Evolutionary conservation across 202 grass and related monocot species (phyloP), one percentile per base, ranked within the genome.

Genomic region (Dendrocalamus latiflorus): DNA sequence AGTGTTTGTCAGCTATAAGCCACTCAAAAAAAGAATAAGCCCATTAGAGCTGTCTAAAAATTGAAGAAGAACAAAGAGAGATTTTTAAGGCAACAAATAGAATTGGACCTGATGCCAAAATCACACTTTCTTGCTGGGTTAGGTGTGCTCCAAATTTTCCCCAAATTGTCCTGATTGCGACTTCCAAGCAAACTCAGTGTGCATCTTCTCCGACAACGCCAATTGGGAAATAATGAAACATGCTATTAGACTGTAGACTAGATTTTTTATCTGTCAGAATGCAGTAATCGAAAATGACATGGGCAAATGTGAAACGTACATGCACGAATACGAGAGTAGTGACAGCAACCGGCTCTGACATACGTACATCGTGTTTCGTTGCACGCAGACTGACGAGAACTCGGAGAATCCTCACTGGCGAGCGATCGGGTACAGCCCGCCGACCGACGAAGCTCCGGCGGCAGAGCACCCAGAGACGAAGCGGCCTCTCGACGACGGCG

Each of bases 391-490:
- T 63, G 70, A 95, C 75, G 95, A 98, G 65, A 88, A 91, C 71
- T 88, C 80, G 4, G 77, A 90, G 76, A 98, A 93, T 20, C 83
- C 79, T 25, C 71, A 90, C 67, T 95, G 95, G 93, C 79, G 66
- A 81, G 95, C 95, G n/a, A 87, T 93, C 70, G 91, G 95, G 6
- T 98, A 93, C 80, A 87, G 72, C 85, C 77, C 85, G 49, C 81
- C 83, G 39, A 68, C 73, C 54, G 77, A 84, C 81, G 79, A 54
- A 13, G 64, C 63, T 9, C 24, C 28, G 9, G 17, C 49, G 38
- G 13, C 60, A 59, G 75, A 74, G 45, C 44, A 34, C 2, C 2
- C 53, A 0, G 49, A 12, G 26, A 65, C 53, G 50, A 88, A 89
- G 78, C 86, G 91, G 13, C 93, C 93, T 7, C 92, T 98, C 0